Conservation (phyloP, 1,284 basidiomycete genomes). For the Gymnopus androsaceus region DNA sequence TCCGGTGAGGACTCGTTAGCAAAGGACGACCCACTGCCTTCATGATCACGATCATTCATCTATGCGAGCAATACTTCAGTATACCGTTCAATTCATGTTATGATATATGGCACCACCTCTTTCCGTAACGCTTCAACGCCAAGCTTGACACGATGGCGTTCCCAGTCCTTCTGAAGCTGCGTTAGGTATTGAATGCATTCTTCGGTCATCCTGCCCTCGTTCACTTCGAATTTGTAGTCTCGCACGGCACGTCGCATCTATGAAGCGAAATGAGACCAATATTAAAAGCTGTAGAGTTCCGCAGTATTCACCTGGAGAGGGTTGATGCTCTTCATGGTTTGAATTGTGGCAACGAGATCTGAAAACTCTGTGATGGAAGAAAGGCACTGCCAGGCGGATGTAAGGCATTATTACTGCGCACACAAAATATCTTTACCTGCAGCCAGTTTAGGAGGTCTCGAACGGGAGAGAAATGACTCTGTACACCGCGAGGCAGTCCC, state of each 20-base stretch:
- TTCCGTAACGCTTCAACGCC: constrained; percentile 80
- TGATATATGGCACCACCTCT: constrained; percentile 48
- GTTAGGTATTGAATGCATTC: constrained; percentile 93
- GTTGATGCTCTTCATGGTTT: constrained; percentile 84
- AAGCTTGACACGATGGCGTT: constrained; percentile 80
- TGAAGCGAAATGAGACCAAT: background rate
- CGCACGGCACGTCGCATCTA: constrained; percentile 90
- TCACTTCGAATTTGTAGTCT: constrained; percentile 95
- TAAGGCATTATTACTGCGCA: constrained; percentile 1
- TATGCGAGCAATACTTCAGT: constrained; percentile 2
- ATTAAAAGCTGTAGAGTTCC: constrained; percentile 13
- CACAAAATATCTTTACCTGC: constrained; percentile 53
- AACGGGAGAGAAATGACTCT: constrained; percentile 82
- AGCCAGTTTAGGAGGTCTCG: constrained; percentile 87
- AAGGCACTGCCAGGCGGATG: constrained; percentile 58
- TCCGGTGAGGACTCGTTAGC: constrained; percentile 41
- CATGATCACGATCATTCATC: constrained; percentile 63
- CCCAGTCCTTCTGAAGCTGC: constrained; percentile 96
- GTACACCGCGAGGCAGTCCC: constrained; percentile 79
- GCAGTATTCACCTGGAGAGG: constrained; percentile 74
- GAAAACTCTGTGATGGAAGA: constrained; percentile 87
- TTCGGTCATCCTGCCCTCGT: constrained; percentile 89
- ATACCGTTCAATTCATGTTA: background rate
- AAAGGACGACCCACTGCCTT: constrained; percentile 52
- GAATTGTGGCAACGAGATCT: constrained; percentile 87